Evolutionary conservation across 202 grass and related monocot genomes (phyloP).

Genomic region (Setaria viridis): DNA sequence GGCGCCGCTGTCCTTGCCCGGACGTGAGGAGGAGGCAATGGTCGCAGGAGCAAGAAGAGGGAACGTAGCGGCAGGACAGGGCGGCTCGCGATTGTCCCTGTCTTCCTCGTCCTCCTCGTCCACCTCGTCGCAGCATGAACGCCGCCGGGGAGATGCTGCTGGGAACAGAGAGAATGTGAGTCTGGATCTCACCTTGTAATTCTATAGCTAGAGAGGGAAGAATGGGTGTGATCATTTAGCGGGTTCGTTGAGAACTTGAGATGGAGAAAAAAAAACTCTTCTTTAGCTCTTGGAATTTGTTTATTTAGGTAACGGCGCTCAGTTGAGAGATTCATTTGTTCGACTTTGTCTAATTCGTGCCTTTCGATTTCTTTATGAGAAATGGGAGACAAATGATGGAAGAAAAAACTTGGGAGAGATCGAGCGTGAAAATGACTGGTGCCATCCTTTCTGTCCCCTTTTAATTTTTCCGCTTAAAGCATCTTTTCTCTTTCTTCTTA

Average conservation of each 20-base stretch:
- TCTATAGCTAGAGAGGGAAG: constrained; percentile 2
- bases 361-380: constrained; percentile 47
- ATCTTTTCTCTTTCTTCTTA: not conserved
- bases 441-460: not conserved
- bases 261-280: constrained; percentile 23
- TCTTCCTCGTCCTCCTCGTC: constrained; percentile 49
- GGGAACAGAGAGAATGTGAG: constrained; percentile 68
- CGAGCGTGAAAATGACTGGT: constrained; percentile 16
- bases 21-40: constrained; percentile 49
- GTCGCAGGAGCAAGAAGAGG: constrained; percentile 28
- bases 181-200: constrained; percentile 89
- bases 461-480: not conserved
- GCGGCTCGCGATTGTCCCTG: constrained; percentile 34
- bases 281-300: constrained; percentile 46
- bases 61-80: not conserved
- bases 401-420: not conserved
- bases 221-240: constrained; percentile 32
- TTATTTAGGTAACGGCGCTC: constrained; percentile 39
- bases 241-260: constrained; percentile 35
- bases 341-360: constrained; percentile 24
- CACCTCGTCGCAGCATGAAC: constrained; percentile 51
- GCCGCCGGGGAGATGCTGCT: constrained; percentile 40
- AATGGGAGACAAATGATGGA: constrained; percentile 31
- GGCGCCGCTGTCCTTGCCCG: constrained; percentile 45
- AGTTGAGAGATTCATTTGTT: constrained; percentile 32